Percentiles rank a stretch among this genome's conserved stretches.
Conservation (phyloP, 345 rosid species). For the Heritiera littoralis region DNA sequence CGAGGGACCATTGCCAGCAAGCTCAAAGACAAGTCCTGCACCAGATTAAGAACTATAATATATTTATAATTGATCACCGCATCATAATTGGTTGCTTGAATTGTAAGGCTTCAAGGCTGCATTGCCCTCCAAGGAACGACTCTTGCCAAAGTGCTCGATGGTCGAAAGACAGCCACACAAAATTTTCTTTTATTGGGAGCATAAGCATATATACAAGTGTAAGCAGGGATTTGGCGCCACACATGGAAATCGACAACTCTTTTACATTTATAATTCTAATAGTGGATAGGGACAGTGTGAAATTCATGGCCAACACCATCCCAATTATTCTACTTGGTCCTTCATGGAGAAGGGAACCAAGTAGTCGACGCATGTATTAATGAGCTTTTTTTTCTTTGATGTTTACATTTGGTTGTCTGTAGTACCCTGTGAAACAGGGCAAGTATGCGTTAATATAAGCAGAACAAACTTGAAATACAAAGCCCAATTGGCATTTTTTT, state of each 20-base stretch:
- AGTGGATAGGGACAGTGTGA: neutral
- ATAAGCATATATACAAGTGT: too few species aligned
- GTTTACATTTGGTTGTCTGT: constrained; percentile 2
- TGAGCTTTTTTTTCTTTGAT: neutral
- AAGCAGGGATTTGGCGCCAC: constrained; percentile 22
- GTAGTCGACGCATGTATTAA: constrained; percentile 23
- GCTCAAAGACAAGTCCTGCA: neutral
- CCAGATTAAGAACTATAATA: constrained; percentile 7
- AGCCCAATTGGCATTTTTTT: neutral
- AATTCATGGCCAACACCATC: constrained; percentile 4
- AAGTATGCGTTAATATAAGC: constrained; percentile 10
- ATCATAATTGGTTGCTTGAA: neutral
- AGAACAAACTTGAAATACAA: neutral
- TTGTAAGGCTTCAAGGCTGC: neutral
- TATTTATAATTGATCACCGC: neutral
- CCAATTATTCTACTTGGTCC: neutral
- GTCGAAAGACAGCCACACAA: constrained; percentile 2
- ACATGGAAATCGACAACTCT: neutral
- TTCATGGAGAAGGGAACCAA: neutral
- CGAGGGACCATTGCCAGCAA: neutral
- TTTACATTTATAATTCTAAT: constrained; percentile 20
- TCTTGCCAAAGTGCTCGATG: neutral
- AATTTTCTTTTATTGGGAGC: neutral
- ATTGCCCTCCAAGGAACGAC: constrained; percentile 30
- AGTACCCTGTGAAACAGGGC: constrained; percentile 27